Evolutionary conservation across 1,139 yeast genomes (phyloP), one percentile per base, ranked within the genome.

Genomic region (Komagataea norvegica): DNA sequence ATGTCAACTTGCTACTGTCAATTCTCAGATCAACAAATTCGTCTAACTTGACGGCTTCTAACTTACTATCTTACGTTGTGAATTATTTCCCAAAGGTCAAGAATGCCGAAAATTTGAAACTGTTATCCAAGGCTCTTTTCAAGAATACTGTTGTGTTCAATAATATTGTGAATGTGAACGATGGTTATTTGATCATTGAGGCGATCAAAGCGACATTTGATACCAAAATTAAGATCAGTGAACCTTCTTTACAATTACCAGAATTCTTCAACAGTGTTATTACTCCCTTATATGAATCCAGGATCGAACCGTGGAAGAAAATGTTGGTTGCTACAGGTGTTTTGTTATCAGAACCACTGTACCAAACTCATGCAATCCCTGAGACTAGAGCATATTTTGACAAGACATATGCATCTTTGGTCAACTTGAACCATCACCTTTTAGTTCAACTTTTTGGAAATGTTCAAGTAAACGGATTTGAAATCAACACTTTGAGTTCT

Each of bases 31-130:
- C 37, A 14, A 30, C 25, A 3, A 17, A 29, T 8, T 14, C 36
- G n/a, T 29, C 16, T 16, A 31, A n/a, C 9, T 25, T 31, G 17
- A 37, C 31, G 7, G 24, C 33, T 11, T 38, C 36, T 18, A 34
- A 30, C 29, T 23, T 70, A 3, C 54, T 79, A 27, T 77, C 83
- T 1, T 74, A 75, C 48, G 48, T 77, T 9, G 77, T 71, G 32
- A 75, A 77, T 51, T 77, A 78, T 52, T 59, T 80, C 26, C 88
- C 91, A 1, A 71, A 67, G 27, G 63, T 83, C 31, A 79, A 77
- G 51, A 71, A 73, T 38, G 77, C 71, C 38, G 67, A 65, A 40
- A 82, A 83, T 52, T 58, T 83, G 24, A 60, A 70, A 27, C 53
- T 79, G 5, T 55, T 82, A 5, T 55, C 79, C 3, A 62, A 69